Evolutionary conservation across 371 early-diverging fungal species (phyloP).

Genomic region (Capillidium heterosporum): DNA sequence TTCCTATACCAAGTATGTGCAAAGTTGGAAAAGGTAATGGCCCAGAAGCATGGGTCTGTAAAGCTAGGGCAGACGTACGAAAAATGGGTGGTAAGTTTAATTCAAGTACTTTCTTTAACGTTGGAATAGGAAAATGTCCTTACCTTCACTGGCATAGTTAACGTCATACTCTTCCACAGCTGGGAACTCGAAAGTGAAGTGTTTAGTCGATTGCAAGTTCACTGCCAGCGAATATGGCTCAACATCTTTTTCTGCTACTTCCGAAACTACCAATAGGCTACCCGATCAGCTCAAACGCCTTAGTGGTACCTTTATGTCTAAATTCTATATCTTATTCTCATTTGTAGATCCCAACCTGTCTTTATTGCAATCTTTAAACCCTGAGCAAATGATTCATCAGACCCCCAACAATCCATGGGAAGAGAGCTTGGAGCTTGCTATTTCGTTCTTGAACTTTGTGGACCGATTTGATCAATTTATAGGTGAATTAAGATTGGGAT

Average conservation of each 20-base stretch:
- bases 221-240: too few species aligned
- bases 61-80: too few species aligned
- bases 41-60: too few species aligned
- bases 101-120: too few species aligned
- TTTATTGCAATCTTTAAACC: not conserved
- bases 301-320: too few species aligned
- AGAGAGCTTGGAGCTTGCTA: constrained; percentile 7
- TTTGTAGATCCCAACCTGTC: constrained; percentile 6
- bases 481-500: constrained; percentile 4
- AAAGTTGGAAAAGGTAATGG: not conserved
- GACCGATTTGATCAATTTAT: constrained; percentile 7
- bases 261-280: too few species aligned
- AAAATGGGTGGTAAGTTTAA: not conserved
- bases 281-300: too few species aligned
- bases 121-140: constrained; percentile 6
- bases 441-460: constrained; percentile 7
- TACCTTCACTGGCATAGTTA: not conserved
- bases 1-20: not conserved
- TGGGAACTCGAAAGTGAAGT: constrained; percentile 8
- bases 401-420: constrained; percentile 15
- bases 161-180: constrained; percentile 9
- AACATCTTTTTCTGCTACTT: too few species aligned
- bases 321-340: too few species aligned
- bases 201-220: not conserved
- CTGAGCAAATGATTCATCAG: constrained; percentile 11